Evolutionary conservation across 2,329 filamentous ascomycete species (phyloP), one percentile per base, ranked within the genome.

Genomic region (Fusarium circinatum): DNA sequence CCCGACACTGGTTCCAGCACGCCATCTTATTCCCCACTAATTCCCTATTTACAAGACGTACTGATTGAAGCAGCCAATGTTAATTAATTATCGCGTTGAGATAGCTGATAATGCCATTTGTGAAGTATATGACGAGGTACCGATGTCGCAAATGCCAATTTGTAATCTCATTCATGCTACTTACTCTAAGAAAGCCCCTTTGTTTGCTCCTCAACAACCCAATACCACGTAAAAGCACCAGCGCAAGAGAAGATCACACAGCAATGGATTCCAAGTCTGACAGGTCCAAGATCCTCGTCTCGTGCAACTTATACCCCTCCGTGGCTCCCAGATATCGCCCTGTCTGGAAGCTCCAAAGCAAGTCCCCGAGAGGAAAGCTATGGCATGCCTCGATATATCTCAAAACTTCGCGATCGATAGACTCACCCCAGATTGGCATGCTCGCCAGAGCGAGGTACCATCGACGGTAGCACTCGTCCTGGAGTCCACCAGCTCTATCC

Each of bases 1-100:
- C 24, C 39, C 49, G 59, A 66, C 47, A 42, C 24, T 64, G 24
- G 42, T 52, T 41, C 36, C 24, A 65, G 64, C 64, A 67, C 61
- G 61, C 38, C 61, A 67, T 67, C 44, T 39, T 26, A 51, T 51
- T 67, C 64, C 44, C 58, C 62, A 62, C 62, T 62, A 55, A 63
- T 63, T 65, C 63, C 63, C 48, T 44, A 24, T 44, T 44, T 15
- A 24, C 9, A 56, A 15, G 48, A 48, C 41, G 28, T 15, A 28
- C 5, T 24, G 20, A 20, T 10, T 12, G 17, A 51, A 39, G 32
- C 22, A 59, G 44, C 44, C 56, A 59, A 59, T 59, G 44, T 8
- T 20, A 39, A 3, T 20, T n/a, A 8, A 24, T 9, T 51, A 15
- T 28, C 18, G 5, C 32, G 3, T 39, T 5, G 24, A 30, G 44